Conservation (phyloP, 176 grass and related monocot species). For the Musa itinerans region DNA sequence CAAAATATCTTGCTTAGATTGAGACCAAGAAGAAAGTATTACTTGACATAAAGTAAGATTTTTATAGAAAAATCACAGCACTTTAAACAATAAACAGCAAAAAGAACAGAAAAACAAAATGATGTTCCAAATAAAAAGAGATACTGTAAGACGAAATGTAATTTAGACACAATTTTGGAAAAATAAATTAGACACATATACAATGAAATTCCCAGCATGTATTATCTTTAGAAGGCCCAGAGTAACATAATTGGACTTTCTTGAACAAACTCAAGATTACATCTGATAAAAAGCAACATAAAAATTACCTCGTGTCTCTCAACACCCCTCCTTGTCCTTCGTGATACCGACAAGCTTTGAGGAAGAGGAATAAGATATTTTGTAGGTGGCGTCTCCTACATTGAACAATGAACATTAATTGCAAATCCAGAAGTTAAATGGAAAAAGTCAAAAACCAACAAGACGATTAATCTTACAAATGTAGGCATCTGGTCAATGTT, state of each 20-base stretch:
- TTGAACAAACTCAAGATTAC: conserved; percentile 6
- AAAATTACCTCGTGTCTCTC: conserved; percentile 75
- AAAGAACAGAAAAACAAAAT: too few species aligned
- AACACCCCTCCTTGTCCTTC: conserved; percentile 48
- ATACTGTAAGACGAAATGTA: too few species aligned
- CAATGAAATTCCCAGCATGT: not conserved
- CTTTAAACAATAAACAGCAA: not conserved
- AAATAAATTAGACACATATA: too few species aligned
- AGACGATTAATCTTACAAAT: conserved; percentile 59
- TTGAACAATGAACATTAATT: conserved; percentile 16
- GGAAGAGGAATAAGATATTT: conserved; percentile 49
- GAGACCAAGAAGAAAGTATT: not conserved
- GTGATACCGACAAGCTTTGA: conserved; percentile 48
- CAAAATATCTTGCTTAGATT: conserved; percentile 28
- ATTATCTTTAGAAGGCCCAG: not conserved
- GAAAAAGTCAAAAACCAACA: conserved; percentile 12
- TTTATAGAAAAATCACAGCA: not conserved
- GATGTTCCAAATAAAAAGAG: too few species aligned
- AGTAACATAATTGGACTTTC: not conserved
- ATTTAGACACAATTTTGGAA: too few species aligned
- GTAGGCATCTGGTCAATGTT: conserved; percentile 36
- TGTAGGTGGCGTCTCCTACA: conserved; percentile 68
- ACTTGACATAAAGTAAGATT: not conserved
- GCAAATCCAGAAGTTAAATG: conserved; percentile 1
- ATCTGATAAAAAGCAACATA: not conserved